Conservation (phyloP, 805 yeast species). For the Isabelozyma pseudorhagii region DNA sequence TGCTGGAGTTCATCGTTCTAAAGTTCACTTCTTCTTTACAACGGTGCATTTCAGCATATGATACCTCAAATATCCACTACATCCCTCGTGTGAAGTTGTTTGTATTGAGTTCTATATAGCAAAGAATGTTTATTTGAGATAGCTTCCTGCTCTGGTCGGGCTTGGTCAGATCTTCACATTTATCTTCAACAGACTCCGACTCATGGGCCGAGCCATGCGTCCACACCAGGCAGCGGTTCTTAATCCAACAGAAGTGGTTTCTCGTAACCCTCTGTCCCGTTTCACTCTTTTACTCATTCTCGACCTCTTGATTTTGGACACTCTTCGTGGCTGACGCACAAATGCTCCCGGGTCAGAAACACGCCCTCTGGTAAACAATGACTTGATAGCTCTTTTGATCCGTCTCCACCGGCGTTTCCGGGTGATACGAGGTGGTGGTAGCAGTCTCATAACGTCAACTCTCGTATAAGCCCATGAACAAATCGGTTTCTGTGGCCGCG, state of each 20-base stretch:
- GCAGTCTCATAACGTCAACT: slow-evolving; percentile 26
- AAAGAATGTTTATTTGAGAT: neutral
- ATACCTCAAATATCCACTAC: too few relatives aligned
- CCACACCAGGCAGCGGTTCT: slow-evolving; percentile 3
- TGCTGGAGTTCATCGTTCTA: too few relatives aligned
- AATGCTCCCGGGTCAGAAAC: slow-evolving; percentile 24
- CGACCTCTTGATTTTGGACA: slow-evolving; percentile 24
- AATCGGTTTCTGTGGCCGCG: neutral
- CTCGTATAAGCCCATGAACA: neutral
- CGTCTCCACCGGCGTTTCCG: slow-evolving; percentile 28
- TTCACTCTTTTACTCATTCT: slow-evolving; percentile 17
- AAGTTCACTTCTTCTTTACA: too few relatives aligned
- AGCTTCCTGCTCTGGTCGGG: too few relatives aligned
- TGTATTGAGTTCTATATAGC: neutral
- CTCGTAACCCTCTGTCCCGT: slow-evolving; percentile 11
- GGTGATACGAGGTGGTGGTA: slow-evolving; percentile 35
- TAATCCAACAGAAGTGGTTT: slow-evolving; percentile 15
- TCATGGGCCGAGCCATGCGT: neutral
- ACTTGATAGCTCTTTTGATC: slow-evolving; percentile 23
- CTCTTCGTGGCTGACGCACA: slow-evolving; percentile 5
- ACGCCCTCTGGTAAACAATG: slow-evolving; percentile 24
- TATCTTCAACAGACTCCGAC: neutral
- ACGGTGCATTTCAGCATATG: too few relatives aligned
- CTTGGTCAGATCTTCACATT: neutral
- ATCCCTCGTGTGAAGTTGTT: neutral